phyloP scores from a whole-genome alignment of 164 flowering plant species.

The Malania oleifera region DNA sequence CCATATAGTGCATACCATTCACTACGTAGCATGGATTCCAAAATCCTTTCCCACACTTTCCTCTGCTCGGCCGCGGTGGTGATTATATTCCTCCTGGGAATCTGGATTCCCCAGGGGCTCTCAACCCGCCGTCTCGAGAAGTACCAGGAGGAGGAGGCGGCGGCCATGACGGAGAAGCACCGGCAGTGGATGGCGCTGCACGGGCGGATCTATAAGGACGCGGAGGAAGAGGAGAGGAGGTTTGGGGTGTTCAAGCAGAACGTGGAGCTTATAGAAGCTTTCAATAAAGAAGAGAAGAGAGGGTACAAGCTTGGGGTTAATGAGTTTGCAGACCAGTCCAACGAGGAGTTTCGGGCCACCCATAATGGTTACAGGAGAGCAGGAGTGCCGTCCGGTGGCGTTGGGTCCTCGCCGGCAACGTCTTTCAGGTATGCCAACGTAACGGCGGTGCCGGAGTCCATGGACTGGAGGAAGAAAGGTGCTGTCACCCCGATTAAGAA shows the following conservation, averaged over 20 bases:
- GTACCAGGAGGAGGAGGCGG: too few relatives aligned
- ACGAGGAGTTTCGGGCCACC: conserved; percentile 8
- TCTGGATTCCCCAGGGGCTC: conserved; percentile 6
- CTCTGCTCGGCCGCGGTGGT: background rate
- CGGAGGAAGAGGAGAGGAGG: conserved; percentile 7
- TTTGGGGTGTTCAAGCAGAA: conserved; percentile 15
- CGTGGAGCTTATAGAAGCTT: conserved; percentile 14
- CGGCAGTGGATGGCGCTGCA: conserved; percentile 20
- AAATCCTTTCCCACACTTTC: background rate
- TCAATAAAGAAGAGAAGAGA: background rate
- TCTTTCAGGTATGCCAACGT: conserved; percentile 12
- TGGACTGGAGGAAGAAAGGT: conserved; percentile 23
- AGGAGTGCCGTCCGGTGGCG: too few relatives aligned
- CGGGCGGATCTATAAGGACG: conserved; percentile 12
- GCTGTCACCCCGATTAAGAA: conserved; percentile 19
- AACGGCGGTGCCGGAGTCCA: conserved; percentile 9
- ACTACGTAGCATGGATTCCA: conserved; percentile 8
- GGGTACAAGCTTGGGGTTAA: conserved; percentile 11
- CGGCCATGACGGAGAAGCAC: conserved; percentile 20
- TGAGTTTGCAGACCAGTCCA: conserved; percentile 19
- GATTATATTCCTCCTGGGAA: background rate
- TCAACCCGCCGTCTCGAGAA: conserved; percentile 1
- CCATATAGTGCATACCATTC: too few relatives aligned
- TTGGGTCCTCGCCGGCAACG: background rate
- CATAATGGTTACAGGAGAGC: conserved; percentile 5